Evolutionary conservation across 345 rosid species (phyloP), one percentile per base, ranked within the genome.

Genomic region (Heritiera fomes): DNA sequence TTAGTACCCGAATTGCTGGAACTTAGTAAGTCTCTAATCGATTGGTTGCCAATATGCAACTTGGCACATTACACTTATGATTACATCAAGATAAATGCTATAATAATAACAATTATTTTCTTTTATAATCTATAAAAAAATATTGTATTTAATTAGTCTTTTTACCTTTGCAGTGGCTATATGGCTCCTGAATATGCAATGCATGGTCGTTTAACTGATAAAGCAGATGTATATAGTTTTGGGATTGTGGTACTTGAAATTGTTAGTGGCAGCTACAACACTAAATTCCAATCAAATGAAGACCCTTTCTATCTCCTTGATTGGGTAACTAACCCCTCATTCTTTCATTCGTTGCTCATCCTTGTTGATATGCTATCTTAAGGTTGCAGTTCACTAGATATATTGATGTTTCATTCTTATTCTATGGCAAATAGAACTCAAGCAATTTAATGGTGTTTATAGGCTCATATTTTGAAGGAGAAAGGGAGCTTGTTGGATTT

Each of bases 171-270:
- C 81, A 85, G 88, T 28, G 88, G 88, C 62, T 86, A 86, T 76
- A 86, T 86, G 88, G 88, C 88, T 69, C 88, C 88, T 70, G 88
- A 86, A 60, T 86, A 86, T 59, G 88, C 86, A 53, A 83, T 83
- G 86, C 76, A 82, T 47, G 88, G 88, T 30, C 77, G 83, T 56
- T 79, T 86, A 56, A 86, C 85, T 8, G 86, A 86, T 14, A 86
- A 86, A 80, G 88, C 88, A 3, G 87, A 84, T 75, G 85, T 84
- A 34, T 86, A 86, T 69, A 86, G 88, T 73, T 86, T 80, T 30
- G 85, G 87, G 2, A 62, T 84, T 6, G 84, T 84, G 50, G 75
- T 83, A 34, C 52, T 86, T 3, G 88, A 86, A 67, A 83, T 86
- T 18, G 88, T 86, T 43, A 77, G 81, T 43, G 86, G 88, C 18